Evolutionary conservation across 129 eudicot genomes (phyloP).

Genomic region (Silybum marianum): DNA sequence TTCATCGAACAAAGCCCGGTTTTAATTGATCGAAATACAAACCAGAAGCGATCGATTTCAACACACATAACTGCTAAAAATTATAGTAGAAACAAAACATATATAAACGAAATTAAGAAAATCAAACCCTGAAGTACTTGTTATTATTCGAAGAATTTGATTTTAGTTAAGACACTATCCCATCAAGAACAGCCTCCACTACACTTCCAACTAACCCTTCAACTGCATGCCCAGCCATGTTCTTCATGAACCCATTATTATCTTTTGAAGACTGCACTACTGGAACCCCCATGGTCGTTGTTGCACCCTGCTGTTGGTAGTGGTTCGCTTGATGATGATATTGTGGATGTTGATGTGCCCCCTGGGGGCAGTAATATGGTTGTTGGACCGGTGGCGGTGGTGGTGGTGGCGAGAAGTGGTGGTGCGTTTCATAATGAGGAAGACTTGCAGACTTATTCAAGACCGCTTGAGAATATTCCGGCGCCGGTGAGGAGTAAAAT

Average conservation of each 20-base stretch:
- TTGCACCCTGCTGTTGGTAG: neutral
- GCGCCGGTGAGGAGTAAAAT: constrained; percentile 11
- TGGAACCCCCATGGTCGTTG: constrained; percentile 22
- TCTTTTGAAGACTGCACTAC: constrained; percentile 15
- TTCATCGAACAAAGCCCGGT: neutral
- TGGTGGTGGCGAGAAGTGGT: neutral
- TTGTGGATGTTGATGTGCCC: neutral
- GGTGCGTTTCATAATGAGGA: constrained; percentile 23
- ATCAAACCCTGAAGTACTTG: neutral
- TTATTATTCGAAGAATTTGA: neutral
- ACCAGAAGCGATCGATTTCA: neutral
- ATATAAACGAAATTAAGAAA: neutral
- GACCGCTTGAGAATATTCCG: constrained; percentile 6
- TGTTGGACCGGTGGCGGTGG: neutral
- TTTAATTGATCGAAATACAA: neutral
- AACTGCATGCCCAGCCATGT: constrained; percentile 35
- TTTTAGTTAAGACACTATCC: constrained; percentile 3
- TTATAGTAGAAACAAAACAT: neutral
- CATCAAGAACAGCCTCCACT: constrained; percentile 18
- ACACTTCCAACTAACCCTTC: constrained; percentile 31
- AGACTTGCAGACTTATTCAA: constrained; percentile 25
- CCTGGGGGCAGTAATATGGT: constrained; percentile 9
- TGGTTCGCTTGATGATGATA: constrained; percentile 2
- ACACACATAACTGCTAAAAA: neutral
- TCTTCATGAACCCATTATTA: neutral